Evolutionary conservation across 2,329 filamentous ascomycete genomes (phyloP).

Genomic region (Massarina eburnea): DNA sequence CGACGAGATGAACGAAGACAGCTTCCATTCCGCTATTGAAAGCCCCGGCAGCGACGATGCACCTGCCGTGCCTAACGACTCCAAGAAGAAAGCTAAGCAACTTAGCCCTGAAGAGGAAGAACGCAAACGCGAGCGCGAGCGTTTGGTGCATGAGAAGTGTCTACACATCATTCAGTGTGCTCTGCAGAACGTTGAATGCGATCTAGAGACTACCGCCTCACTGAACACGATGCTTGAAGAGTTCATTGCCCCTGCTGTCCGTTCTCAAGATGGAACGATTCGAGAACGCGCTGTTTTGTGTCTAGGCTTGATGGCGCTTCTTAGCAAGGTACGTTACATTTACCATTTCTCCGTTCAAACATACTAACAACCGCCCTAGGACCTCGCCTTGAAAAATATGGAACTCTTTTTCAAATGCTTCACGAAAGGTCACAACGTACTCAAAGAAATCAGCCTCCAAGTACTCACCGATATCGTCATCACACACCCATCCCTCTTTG

Average conservation of each 20-base stretch:
- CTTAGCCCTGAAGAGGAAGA: conserved; percentile 55
- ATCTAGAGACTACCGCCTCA: conserved; percentile 84
- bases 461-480: conserved; percentile 92
- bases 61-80: conserved; percentile 50
- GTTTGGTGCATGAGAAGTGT: conserved; percentile 98
- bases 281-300: conserved; percentile 88
- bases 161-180: conserved; percentile 97
- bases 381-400: conserved; percentile 88
- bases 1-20: conserved; percentile 59
- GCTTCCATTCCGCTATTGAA: conserved; percentile 91
- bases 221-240: conserved; percentile 99
- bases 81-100: conserved; percentile 29
- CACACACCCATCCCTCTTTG: conserved; percentile 79
- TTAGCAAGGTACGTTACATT: conserved; percentile 67
- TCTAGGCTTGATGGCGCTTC: conserved; percentile 84
- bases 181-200: conserved; percentile 87
- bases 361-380: conserved; percentile 45
- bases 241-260: conserved; percentile 89
- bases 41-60: conserved; percentile 65
- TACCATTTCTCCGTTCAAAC: background rate
- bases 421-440: conserved; percentile 82
- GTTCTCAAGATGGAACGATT: conserved; percentile 89
- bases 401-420: conserved; percentile 95
- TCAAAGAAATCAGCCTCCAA: conserved; percentile 88
- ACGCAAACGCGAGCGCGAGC: conserved; percentile 80